These are phyloP conservation scores for Polygonum maritimum DNA, from an alignment of 148 eudicot genomes.

Conservation along the genomic window DNA sequence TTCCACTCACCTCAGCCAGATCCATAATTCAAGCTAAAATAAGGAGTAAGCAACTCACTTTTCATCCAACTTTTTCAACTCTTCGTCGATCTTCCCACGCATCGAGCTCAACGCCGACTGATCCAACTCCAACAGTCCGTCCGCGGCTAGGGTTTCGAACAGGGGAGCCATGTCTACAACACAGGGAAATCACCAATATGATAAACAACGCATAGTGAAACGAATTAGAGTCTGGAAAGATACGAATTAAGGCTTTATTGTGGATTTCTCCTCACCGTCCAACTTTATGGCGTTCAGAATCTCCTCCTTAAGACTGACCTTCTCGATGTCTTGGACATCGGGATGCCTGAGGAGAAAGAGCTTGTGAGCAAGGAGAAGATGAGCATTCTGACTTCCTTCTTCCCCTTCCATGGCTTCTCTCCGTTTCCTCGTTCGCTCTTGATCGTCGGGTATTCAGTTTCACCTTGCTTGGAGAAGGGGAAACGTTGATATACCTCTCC, in stretches of 20 bases:
- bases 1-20: neutral
- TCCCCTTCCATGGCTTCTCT: conserved; percentile 56
- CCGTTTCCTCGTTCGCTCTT: neutral
- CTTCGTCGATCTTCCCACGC: conserved; percentile 60
- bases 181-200: neutral
- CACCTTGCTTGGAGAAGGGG: neutral
- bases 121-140: conserved; percentile 50
- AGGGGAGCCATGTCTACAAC: conserved; percentile 66
- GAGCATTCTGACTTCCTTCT: conserved; percentile 63
- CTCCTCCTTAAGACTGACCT: conserved; percentile 69
- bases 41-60: conserved; percentile 36
- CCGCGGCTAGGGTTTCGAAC: conserved; percentile 59
- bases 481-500: neutral
- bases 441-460: neutral
- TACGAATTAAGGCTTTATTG: conserved; percentile 9
- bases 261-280: conserved; percentile 30
- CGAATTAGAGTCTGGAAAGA: neutral
- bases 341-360: conserved; percentile 62
- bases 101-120: conserved; percentile 56
- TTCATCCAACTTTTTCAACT: conserved; percentile 82
- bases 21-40: neutral
- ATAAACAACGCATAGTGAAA: neutral
- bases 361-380: conserved; percentile 58
- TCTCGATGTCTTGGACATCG: conserved; percentile 82
- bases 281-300: conserved; percentile 40